Evolutionary conservation across 108 stramenopile genomes (phyloP).

Genomic region (Nitzschia sp.): DNA sequence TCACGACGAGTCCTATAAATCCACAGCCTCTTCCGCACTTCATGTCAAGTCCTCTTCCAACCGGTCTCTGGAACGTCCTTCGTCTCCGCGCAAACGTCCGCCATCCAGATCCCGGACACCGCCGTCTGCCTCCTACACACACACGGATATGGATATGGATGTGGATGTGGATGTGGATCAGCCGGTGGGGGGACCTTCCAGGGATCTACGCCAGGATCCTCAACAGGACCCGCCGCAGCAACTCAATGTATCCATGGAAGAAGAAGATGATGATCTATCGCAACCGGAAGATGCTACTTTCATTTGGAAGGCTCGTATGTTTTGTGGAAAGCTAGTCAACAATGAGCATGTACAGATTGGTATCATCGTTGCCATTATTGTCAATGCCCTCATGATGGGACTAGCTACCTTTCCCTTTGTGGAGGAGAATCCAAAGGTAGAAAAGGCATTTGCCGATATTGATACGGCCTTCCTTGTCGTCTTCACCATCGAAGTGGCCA

Average conservation of each 20-base stretch:
- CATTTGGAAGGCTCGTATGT: slow-evolving; percentile 19
- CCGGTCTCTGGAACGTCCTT: not conserved
- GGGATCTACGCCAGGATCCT: no score
- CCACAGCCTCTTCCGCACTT: no score
- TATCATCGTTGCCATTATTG: slow-evolving; percentile 57
- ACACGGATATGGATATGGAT: no score
- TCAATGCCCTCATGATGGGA: slow-evolving; percentile 73
- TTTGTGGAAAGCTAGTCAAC: slow-evolving; percentile 50
- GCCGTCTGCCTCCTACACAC: no score
- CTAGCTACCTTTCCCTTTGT: slow-evolving; percentile 72
- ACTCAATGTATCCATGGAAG: not conserved
- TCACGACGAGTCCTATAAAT: no score
- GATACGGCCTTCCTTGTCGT: slow-evolving; percentile 55
- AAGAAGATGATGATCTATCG: not conserved
- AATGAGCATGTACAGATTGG: slow-evolving; percentile 44
- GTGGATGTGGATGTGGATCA: no score
- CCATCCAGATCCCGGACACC: no score
- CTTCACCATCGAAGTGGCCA: slow-evolving; percentile 55
- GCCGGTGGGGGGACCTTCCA: no score
- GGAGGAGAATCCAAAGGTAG: slow-evolving; percentile 42
- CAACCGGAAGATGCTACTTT: not conserved
- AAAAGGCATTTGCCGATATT: slow-evolving; percentile 31
- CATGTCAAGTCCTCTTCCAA: not conserved
- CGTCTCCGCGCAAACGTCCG: no score
- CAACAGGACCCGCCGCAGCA: no score